Percentiles rank a stretch among this genome's conserved stretches.
Conservation (phyloP, 2,329 filamentous ascomycete species). For the Aspergillus sp. region DNA sequence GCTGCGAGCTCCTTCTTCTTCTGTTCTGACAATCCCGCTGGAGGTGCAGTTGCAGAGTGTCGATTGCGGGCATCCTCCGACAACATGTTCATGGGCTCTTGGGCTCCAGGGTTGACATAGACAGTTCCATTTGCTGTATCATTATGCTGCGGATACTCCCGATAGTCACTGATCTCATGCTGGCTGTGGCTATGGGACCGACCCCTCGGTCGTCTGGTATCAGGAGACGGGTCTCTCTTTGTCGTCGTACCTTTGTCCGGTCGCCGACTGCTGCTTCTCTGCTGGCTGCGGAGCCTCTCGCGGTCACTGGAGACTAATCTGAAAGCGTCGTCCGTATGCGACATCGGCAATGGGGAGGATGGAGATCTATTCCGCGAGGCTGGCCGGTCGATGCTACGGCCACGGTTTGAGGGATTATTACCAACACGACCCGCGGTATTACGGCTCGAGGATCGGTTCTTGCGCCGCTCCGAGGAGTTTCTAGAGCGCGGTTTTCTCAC, state of each 20-base stretch:
- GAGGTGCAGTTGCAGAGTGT: constrained; percentile 20
- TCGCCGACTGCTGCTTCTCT: constrained; percentile 53
- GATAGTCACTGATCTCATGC: constrained; percentile 20
- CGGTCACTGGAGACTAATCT: constrained; percentile 45
- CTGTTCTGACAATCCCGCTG: constrained; percentile 56
- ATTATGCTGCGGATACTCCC: constrained; percentile 10
- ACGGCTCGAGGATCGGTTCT: constrained; percentile 44
- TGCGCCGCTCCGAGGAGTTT: constrained; percentile 27
- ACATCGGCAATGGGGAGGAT: constrained; percentile 76
- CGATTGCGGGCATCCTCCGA: constrained; percentile 24
- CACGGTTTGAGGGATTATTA: constrained; percentile 42
- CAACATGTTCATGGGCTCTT: background rate
- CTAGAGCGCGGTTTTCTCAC: constrained; percentile 46
- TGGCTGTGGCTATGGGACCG: constrained; percentile 37
- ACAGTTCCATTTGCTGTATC: constrained; percentile 11
- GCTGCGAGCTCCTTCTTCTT: constrained; percentile 74
- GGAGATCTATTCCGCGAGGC: constrained; percentile 67
- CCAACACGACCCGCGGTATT: constrained; percentile 39
- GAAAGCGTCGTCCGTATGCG: constrained; percentile 62
- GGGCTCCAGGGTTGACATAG: constrained; percentile 7
- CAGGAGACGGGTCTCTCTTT: constrained; percentile 48
- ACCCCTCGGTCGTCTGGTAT: constrained; percentile 36
- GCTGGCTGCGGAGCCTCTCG: constrained; percentile 45
- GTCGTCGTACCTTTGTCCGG: constrained; percentile 44
- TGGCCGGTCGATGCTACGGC: constrained; percentile 62